Conservation (phyloP, 768 basidiomycete species). For the Tulasnella calospora region DNA sequence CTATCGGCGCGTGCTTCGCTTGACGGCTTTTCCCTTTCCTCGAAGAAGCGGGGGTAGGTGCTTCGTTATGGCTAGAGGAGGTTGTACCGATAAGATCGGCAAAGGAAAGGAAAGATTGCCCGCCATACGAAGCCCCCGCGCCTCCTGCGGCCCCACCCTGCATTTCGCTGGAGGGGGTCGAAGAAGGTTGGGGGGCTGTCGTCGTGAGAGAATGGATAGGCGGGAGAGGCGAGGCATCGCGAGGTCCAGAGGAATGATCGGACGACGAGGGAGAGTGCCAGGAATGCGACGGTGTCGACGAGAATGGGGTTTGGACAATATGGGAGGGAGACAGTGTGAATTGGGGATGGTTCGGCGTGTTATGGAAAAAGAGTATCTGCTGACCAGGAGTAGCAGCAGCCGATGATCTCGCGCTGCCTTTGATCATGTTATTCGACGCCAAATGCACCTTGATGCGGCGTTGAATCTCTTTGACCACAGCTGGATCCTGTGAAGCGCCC, state of each 20-base stretch:
- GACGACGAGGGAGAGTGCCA: neutral
- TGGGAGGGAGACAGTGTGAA: constrained; percentile 18
- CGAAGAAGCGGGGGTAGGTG: neutral
- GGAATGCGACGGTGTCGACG: neutral
- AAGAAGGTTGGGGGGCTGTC: constrained; percentile 21
- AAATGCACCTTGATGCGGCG: constrained; percentile 20
- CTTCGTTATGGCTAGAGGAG: constrained; percentile 8
- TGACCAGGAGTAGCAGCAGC: constrained; percentile 16
- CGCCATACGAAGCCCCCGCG: constrained; percentile 8
- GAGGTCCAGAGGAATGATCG: constrained; percentile 10
- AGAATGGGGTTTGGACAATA: neutral
- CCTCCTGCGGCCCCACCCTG: constrained; percentile 19
- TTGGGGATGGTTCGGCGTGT: constrained; percentile 11
- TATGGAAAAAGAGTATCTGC: constrained; percentile 19
- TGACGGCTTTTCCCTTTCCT: constrained; percentile 20
- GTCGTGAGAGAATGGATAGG: neutral
- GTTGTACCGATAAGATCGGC: constrained; percentile 1
- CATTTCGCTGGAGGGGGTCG: constrained; percentile 5
- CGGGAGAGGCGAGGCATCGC: constrained; percentile 9
- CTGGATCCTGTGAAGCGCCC: constrained; percentile 5
- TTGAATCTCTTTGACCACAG: constrained; percentile 21
- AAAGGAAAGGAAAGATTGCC: constrained; percentile 20
- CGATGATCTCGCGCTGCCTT: constrained; percentile 25
- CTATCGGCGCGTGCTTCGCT: neutral
- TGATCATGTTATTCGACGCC: constrained; percentile 27